Base-by-base conservation (phyloP, 805 yeast genomes). In the Metschnikowia reukaufii region DNA sequence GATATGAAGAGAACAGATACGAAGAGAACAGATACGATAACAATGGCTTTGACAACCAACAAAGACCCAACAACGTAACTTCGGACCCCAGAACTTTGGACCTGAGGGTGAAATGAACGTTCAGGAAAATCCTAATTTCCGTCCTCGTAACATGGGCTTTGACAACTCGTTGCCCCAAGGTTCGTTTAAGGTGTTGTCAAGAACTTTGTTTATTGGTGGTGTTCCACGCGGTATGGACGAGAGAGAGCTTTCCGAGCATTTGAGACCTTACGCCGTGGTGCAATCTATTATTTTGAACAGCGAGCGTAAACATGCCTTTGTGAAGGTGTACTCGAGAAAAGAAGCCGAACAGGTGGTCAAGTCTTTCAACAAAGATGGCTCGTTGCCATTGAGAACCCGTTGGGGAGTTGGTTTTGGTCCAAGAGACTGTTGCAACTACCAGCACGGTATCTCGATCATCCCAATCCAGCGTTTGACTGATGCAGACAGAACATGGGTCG, bases 381-480 rank as follows among this genome's bases (percentile, higher is more conserved):
- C 79, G 8, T 69, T 72, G 62, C 72, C 81, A 56, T 73, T 94
- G 56, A 81, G 98, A 68, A 88, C 95, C 4, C 79, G 97, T 63
- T 94, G 99, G 99, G 99, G 98, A 56, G 98, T 94, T 52, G 99
- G 99, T 1, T 94, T 87, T 62, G 99, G 99, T 4, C 99, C 99
- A 45, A 82, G 99, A 72, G 98, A 94, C 66, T 92, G 98, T 73
- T 88, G 96, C 65, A 95, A 94, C 67, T 94, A 94, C 67, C 91
- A 84, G 61, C 84, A 84, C 48, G 99, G 99, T 51, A 77, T 84
- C 32, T 86, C 96, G 50, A 79, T 90, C 31, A 89, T 94, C 51
- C 97, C 98, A 13, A 70, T 94, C 41, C 80, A 79, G 49, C 80
- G 97, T 59, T 76, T 94, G 56, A 94, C 99, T 0, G 99, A 94